Evolutionary conservation across 768 basidiomycete genomes (phyloP).

Genomic region (Trametes villosa): DNA sequence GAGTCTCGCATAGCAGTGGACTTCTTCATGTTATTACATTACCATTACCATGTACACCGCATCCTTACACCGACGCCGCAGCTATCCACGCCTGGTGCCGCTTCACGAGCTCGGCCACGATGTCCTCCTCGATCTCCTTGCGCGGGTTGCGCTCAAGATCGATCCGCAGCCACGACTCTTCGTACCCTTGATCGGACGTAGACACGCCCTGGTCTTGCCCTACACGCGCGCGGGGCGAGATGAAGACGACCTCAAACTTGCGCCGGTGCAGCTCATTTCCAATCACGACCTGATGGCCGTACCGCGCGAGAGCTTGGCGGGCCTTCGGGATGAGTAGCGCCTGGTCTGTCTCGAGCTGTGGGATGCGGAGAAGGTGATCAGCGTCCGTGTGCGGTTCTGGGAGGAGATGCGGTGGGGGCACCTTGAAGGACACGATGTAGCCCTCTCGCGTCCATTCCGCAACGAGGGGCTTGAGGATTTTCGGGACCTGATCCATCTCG

Average conservation of each 20-base stretch:
- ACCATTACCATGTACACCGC: not conserved
- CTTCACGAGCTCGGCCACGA: constrained; percentile 73
- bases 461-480: constrained; percentile 91
- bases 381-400: not conserved
- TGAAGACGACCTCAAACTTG: constrained; percentile 92
- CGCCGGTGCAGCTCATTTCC: constrained; percentile 93
- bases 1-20: too few species aligned
- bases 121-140: constrained; percentile 94
- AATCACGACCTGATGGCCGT: constrained; percentile 97
- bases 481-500: constrained; percentile 99
- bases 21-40: not conserved
- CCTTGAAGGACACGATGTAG: constrained; percentile 98
- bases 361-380: not conserved
- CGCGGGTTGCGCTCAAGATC: constrained; percentile 37
- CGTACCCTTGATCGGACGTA: constrained; percentile 40
- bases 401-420: constrained; percentile 33
- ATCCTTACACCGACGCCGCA: not conserved
- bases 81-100: constrained; percentile 76
- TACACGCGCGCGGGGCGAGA: constrained; percentile 51
- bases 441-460: constrained; percentile 92
- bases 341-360: constrained; percentile 90
- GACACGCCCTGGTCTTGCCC: not conserved
- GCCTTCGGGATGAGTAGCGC: constrained; percentile 89
- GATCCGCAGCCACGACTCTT: constrained; percentile 69
- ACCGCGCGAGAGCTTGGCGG: constrained; percentile 82